These are phyloP conservation scores for Coemansia sp. DNA, from an alignment of 192 early-diverging fungal genomes.

Conservation along the genomic window DNA sequence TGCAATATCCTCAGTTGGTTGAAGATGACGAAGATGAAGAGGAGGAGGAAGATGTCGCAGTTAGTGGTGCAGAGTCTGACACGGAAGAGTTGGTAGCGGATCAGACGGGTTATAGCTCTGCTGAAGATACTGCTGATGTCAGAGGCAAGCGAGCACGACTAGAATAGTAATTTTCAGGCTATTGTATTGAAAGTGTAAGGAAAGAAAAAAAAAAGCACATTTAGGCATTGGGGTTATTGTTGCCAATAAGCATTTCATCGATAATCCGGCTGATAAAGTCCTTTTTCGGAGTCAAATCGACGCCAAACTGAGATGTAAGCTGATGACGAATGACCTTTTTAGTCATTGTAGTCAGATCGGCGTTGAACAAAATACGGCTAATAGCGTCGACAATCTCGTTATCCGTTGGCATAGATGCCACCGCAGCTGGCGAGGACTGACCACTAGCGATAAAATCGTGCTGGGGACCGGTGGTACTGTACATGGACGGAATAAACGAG, in stretches of 20 bases:
- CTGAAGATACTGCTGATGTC: background rate
- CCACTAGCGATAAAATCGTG: background rate
- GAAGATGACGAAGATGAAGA: conserved; percentile 12
- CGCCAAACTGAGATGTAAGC: conserved; percentile 64
- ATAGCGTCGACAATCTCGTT: conserved; percentile 72
- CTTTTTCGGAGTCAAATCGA: conserved; percentile 67
- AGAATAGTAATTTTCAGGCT: background rate
- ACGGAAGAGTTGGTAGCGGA: background rate
- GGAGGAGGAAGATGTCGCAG: background rate
- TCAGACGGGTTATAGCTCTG: background rate
- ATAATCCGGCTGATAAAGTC: conserved; percentile 78
- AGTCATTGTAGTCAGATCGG: conserved; percentile 75
- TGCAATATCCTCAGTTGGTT: background rate
- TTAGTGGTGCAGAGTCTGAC: too few relatives aligned
- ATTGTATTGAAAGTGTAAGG: too few relatives aligned
- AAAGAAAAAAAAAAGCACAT: too few relatives aligned
- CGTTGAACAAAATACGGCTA: conserved; percentile 66
- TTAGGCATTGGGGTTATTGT: conserved; percentile 1
- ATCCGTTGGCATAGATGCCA: conserved; percentile 60
- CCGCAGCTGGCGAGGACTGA: background rate
- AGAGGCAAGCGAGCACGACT: background rate
- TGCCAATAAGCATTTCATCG: conserved; percentile 42
- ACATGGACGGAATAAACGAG: conserved; percentile 9
- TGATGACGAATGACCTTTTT: conserved; percentile 84
- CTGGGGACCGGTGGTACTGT: conserved; percentile 1